These are phyloP conservation scores for Fonsecaea multimorphosa DNA, from an alignment of 2,329 filamentous ascomycete genomes.

Conservation along the genomic window DNA sequence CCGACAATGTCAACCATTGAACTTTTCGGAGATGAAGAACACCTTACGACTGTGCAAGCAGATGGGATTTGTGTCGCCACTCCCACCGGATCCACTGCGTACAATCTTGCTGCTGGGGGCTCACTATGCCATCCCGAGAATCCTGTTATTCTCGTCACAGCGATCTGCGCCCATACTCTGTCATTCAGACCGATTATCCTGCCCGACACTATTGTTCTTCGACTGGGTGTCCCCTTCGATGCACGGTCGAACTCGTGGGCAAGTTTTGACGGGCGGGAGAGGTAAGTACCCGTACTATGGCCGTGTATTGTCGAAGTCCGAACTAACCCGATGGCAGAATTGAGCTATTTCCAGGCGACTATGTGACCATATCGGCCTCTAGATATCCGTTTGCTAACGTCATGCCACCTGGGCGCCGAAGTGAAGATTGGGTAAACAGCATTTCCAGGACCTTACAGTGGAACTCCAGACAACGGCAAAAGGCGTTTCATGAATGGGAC, in stretches of 20 bases:
- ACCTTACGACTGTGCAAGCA: slow-evolving; percentile 91
- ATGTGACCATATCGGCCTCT: slow-evolving; percentile 59
- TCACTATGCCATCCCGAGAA: slow-evolving; percentile 96
- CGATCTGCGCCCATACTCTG: slow-evolving; percentile 92
- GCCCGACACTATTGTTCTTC: slow-evolving; percentile 91
- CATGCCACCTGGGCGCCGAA: slow-evolving; percentile 50
- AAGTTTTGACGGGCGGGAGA: slow-evolving; percentile 94
- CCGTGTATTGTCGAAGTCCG: not conserved
- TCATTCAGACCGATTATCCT: slow-evolving; percentile 96
- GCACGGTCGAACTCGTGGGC: slow-evolving; percentile 90
- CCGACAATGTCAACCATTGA: slow-evolving; percentile 92
- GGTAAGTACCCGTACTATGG: slow-evolving; percentile 50
- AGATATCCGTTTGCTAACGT: slow-evolving; percentile 60
- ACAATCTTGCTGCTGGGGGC: slow-evolving; percentile 94
- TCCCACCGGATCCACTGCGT: slow-evolving; percentile 91
- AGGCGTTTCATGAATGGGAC: slow-evolving; percentile 46
- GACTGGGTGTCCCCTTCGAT: slow-evolving; percentile 93
- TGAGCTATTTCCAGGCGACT: slow-evolving; percentile 57
- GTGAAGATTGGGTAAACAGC: slow-evolving; percentile 58
- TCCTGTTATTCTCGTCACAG: slow-evolving; percentile 90
- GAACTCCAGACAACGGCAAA: slow-evolving; percentile 57
- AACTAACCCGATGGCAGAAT: slow-evolving; percentile 44
- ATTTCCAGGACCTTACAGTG: slow-evolving; percentile 59
- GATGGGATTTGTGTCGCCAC: slow-evolving; percentile 94
- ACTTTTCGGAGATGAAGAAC: slow-evolving; percentile 91